phyloP scores from a whole-genome alignment of 202 grass and related monocot genomes.

The Bolboschoenoplectus hybrid region DNA sequence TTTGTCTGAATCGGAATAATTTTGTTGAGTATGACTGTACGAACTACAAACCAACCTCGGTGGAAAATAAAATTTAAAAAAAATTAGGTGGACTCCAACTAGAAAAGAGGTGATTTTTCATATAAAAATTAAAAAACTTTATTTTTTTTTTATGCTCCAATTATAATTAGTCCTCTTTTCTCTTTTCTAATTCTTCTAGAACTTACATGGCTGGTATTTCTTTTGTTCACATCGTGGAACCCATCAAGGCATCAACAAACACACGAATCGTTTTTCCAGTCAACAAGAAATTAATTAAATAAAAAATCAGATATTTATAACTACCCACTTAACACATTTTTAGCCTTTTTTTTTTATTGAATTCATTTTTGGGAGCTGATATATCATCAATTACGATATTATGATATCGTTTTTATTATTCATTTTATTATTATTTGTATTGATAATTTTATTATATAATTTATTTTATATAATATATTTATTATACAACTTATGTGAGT shows the following conservation, averaged over 20 bases:
- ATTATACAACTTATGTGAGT: too few species aligned
- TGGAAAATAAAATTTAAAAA: background rate
- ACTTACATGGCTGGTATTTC: background rate
- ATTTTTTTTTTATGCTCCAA: background rate
- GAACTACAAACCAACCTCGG: background rate
- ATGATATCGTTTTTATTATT: too few species aligned
- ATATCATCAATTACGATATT: too few species aligned
- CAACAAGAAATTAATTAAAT: background rate
- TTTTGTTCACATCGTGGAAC: slow-evolving; percentile 19
- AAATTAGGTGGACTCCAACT: background rate
- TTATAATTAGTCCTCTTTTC: background rate
- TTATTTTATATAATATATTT: too few species aligned
- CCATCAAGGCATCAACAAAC: background rate
- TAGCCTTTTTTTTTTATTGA: background rate
- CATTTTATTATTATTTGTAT: too few species aligned
- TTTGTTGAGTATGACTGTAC: background rate
- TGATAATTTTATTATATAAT: too few species aligned
- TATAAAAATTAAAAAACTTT: background rate
- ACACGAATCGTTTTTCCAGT: background rate
- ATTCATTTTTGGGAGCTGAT: background rate
- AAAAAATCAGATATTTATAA: background rate
- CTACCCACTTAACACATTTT: background rate
- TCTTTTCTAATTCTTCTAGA: background rate
- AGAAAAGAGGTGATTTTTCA: background rate
- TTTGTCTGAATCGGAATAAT: background rate